Percentiles rank a stretch among this genome's conserved stretches.
Evolutionary conservation across 257 asterid genomes (phyloP).

Genomic region (Plantago ovata): DNA sequence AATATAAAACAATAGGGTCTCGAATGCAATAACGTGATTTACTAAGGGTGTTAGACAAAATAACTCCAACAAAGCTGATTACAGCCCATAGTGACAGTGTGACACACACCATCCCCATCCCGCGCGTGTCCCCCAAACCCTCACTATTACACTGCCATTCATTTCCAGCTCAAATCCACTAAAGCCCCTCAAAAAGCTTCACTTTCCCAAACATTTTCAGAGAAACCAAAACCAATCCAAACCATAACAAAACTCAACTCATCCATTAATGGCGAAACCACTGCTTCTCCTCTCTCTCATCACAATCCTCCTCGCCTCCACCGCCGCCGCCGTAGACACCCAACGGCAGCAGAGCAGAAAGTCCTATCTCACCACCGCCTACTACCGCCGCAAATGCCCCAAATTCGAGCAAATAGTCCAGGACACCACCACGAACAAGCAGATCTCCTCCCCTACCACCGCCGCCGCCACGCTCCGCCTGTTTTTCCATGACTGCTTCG

Average conservation of each 20-base stretch:
- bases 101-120: neutral
- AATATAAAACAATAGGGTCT: too few species aligned
- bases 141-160: neutral
- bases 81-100: too few species aligned
- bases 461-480: constrained; percentile 95
- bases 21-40: too few species aligned
- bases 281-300: constrained; percentile 15
- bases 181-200: neutral
- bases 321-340: constrained; percentile 3
- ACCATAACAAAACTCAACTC: neutral
- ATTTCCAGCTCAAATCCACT: constrained; percentile 11
- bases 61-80: too few species aligned
- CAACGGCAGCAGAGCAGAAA: constrained; percentile 1
- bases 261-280: constrained; percentile 29
- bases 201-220: constrained; percentile 9
- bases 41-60: too few species aligned
- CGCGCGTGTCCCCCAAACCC: constrained; percentile 13
- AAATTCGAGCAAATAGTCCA: constrained; percentile 66
- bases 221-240: too few species aligned
- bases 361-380: constrained; percentile 32
- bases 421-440: constrained; percentile 73
- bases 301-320: constrained; percentile 20
- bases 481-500: constrained; percentile 91
- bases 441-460: constrained; percentile 90
- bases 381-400: constrained; percentile 61